A percentile compares a stretch with the other conserved stretches of the same genome.
These are phyloP conservation scores for Gliomastix tumulicola DNA, from an alignment of 2,329 filamentous ascomycete species.

Conservation along the genomic window DNA sequence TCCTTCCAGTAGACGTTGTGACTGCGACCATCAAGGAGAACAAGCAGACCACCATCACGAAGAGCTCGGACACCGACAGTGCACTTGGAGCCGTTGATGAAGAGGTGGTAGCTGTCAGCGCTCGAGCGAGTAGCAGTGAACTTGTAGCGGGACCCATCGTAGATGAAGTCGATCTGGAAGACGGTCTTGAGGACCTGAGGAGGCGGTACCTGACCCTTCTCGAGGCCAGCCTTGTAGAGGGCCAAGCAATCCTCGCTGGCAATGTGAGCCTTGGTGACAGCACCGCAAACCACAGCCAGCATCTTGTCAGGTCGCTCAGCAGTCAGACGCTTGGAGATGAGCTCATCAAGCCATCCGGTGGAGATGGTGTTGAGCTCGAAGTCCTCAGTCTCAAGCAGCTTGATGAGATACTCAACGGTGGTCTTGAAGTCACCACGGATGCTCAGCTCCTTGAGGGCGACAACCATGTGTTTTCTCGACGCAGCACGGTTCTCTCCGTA, in stretches of 20 bases:
- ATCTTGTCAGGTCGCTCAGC: constrained; percentile 91
- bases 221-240: constrained; percentile 81
- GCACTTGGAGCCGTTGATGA: constrained; percentile 98
- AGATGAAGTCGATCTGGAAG: constrained; percentile 97
- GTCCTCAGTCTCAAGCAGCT: constrained; percentile 93
- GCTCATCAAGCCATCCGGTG: constrained; percentile 96
- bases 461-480: constrained; percentile 98
- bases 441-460: constrained; percentile 95
- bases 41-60: constrained; percentile 86
- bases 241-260: constrained; percentile 84
- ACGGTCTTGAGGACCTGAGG: constrained; percentile 98
- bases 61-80: constrained; percentile 87
- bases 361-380: constrained; percentile 99
- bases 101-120: constrained; percentile 89
- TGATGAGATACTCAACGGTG: constrained; percentile 97
- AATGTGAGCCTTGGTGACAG: constrained; percentile 88
- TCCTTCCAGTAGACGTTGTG: constrained; percentile 99
- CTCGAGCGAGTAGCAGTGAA: constrained; percentile 95
- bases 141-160: constrained; percentile 93
- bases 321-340: constrained; percentile 95
- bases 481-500: constrained; percentile 96
- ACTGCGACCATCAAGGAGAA: constrained; percentile 84
- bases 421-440: constrained; percentile 99
- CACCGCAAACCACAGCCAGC: constrained; percentile 91
- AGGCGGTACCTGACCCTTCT: constrained; percentile 94